Evolutionary conservation across 2,329 filamentous ascomycete species (phyloP).

Genomic region (Colletotrichum coccodes): DNA sequence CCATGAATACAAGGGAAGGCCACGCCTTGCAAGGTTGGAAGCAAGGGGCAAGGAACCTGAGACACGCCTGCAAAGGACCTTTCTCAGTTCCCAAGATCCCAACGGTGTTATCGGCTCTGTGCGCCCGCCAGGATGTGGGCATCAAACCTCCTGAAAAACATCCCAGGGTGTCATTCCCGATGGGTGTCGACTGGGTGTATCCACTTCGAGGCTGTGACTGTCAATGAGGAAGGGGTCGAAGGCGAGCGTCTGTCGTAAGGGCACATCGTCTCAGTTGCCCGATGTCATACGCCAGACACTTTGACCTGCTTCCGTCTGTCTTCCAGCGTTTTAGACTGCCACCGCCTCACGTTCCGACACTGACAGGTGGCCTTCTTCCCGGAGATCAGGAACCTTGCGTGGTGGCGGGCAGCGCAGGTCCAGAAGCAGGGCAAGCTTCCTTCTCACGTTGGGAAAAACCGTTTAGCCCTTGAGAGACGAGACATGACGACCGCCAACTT

Average conservation of each 20-base stretch:
- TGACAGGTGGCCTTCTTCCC: constrained; percentile 13
- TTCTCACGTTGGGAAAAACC: background rate
- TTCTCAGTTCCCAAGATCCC: constrained; percentile 10
- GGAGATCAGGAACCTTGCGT: background rate
- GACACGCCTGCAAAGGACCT: constrained; percentile 23
- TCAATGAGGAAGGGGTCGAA: constrained; percentile 13
- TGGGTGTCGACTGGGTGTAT: constrained; percentile 7
- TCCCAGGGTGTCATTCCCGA: constrained; percentile 22
- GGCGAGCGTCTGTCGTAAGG: background rate
- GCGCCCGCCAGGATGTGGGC: constrained; percentile 25
- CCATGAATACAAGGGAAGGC: constrained; percentile 22
- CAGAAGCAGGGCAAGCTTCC: background rate
- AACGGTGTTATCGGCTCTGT: constrained; percentile 26
- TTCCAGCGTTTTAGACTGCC: background rate
- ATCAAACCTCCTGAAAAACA: constrained; percentile 31
- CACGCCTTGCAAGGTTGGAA: constrained; percentile 29
- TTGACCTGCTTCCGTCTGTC: background rate
- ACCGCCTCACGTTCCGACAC: constrained; percentile 12
- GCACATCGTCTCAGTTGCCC: constrained; percentile 22
- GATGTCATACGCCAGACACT: constrained; percentile 20
- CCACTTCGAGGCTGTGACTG: constrained; percentile 1
- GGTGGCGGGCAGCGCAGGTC: background rate
- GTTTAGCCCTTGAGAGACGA: constrained; percentile 13
- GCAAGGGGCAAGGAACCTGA: constrained; percentile 32
- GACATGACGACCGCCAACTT: constrained; percentile 11